Percentiles rank a stretch among this genome's conserved stretches.
Evolutionary conservation across 2,329 filamentous ascomycete species (phyloP).

Genomic region (Penicillium olsonii): DNA sequence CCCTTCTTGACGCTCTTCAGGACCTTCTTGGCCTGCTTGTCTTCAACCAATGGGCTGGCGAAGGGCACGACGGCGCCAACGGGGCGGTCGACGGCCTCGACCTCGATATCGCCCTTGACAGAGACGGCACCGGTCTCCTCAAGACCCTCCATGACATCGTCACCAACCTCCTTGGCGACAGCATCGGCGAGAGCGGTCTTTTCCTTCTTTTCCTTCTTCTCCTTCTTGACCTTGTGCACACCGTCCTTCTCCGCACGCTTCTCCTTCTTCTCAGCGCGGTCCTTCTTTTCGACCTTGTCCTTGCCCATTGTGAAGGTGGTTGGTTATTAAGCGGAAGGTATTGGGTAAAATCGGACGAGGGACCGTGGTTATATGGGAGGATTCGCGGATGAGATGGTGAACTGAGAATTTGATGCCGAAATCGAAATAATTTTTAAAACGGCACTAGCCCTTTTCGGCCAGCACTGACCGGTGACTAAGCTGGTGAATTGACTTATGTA

Average conservation of each 20-base stretch:
- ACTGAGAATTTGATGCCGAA: conserved; percentile 12
- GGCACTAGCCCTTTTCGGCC: conserved; percentile 15
- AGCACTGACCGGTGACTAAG: neutral
- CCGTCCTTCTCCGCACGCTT: conserved; percentile 50
- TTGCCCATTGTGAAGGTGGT: conserved; percentile 44
- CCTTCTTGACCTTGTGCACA: conserved; percentile 49
- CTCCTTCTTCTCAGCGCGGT: conserved; percentile 44
- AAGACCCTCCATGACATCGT: conserved; percentile 38
- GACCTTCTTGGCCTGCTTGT: conserved; percentile 54
- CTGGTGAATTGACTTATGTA: neutral
- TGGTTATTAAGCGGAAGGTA: conserved; percentile 13
- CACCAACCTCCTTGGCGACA: conserved; percentile 42
- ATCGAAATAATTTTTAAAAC: conserved; percentile 17
- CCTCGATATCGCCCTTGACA: conserved; percentile 27
- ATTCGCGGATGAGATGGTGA: conserved; percentile 23
- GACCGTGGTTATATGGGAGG: conserved; percentile 25
- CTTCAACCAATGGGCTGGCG: conserved; percentile 52
- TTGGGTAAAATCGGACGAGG: conserved; percentile 13
- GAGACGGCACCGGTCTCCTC: conserved; percentile 29
- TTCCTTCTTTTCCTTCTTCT: conserved; percentile 49
- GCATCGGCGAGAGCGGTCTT: conserved; percentile 41
- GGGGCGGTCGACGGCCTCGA: conserved; percentile 36
- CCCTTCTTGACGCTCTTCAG: conserved; percentile 56
- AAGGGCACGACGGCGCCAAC: conserved; percentile 52
- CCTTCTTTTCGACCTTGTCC: conserved; percentile 50